Percentiles rank a stretch among this genome's conserved stretches.
Evolutionary conservation across 345 rosid species (phyloP).

Genomic region (Ailanthus altissimus): DNA sequence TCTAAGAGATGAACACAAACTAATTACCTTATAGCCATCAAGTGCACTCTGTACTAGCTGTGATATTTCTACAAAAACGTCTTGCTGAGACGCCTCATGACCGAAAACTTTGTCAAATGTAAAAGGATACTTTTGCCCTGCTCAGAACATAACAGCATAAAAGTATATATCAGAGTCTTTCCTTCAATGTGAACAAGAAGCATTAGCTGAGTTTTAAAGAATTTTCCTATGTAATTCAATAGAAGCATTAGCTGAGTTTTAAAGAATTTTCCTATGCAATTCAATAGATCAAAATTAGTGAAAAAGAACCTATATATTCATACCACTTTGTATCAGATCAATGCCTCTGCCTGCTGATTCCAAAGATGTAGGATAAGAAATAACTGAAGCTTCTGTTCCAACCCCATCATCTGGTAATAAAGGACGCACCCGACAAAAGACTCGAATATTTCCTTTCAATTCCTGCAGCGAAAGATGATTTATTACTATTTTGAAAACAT

Average conservation of each 20-base stretch:
- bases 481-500: background rate
- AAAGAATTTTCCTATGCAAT: background rate
- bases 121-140: constrained; percentile 83
- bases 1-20: background rate
- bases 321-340: constrained; percentile 82
- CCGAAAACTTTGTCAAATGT: constrained; percentile 89
- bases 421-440: constrained; percentile 94
- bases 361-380: constrained; percentile 67
- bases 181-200: background rate
- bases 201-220: background rate
- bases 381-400: constrained; percentile 49
- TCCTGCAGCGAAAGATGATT: constrained; percentile 48
- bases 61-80: constrained; percentile 87
- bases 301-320: background rate
- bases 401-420: constrained; percentile 70
- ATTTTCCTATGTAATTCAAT: background rate
- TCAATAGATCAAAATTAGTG: background rate
- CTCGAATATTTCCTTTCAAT: constrained; percentile 96
- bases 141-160: constrained; percentile 18
- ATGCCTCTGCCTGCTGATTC: constrained; percentile 83
- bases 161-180: background rate
- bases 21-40: constrained; percentile 88
- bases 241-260: background rate
- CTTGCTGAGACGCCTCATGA: constrained; percentile 83
- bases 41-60: constrained; percentile 95